A percentile compares a stretch with the other conserved stretches of the same genome.
Conservation (phyloP, 1,284 basidiomycete genomes). For the Bjerkandera adusta region DNA sequence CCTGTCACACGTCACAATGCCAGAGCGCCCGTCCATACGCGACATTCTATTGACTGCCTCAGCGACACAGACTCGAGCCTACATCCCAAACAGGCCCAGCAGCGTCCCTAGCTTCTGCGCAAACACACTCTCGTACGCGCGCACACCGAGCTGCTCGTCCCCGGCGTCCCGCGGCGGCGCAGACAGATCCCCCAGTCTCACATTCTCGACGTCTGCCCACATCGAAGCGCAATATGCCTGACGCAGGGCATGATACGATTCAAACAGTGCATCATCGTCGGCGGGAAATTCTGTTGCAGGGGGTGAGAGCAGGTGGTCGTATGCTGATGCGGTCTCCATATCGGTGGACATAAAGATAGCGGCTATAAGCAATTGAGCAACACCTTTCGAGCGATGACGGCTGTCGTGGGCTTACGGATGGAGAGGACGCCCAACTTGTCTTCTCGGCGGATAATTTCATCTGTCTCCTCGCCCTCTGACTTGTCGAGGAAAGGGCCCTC, state of each 20-base stretch:
- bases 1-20: conserved; percentile 20
- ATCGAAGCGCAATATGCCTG: conserved; percentile 22
- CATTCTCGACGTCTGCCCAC: conserved; percentile 15
- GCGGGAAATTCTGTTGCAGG: conserved; percentile 37
- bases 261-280: conserved; percentile 44
- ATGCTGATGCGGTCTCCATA: conserved; percentile 21
- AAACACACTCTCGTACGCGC: no score
- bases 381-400: conserved; percentile 1
- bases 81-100: conserved; percentile 12
- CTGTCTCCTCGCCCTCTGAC: conserved; percentile 24
- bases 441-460: conserved; percentile 40
- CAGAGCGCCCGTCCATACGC: neutral
- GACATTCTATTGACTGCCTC: no score
- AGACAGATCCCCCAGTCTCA: conserved; percentile 24
- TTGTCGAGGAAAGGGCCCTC: conserved; percentile 18
- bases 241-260: conserved; percentile 31
- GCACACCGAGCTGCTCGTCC: conserved; percentile 18
- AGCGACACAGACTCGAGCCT: neutral
- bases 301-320: conserved; percentile 38
- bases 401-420: conserved; percentile 26
- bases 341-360: conserved; percentile 21
- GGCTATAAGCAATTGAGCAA: conserved; percentile 15
- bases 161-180: conserved; percentile 20
- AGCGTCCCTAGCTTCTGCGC: conserved; percentile 25
- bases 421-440: conserved; percentile 49